Conservation (phyloP, 2,329 filamentous ascomycete genomes). For the Clonostachys byssicola region DNA sequence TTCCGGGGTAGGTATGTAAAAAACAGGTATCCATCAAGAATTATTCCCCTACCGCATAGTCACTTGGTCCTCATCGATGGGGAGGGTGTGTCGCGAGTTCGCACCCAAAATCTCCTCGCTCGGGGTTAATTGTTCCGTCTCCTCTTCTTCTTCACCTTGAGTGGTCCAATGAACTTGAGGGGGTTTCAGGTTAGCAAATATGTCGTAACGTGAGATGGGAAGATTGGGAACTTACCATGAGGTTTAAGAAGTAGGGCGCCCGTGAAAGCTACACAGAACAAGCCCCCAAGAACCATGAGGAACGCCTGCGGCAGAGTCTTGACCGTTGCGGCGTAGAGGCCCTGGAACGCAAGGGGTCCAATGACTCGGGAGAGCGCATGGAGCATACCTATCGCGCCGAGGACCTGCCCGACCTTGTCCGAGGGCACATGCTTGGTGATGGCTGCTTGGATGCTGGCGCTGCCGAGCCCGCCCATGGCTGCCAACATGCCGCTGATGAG, state of each 20-base stretch:
- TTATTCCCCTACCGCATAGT: too few relatives aligned
- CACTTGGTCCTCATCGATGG: constrained; percentile 17
- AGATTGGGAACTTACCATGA: constrained; percentile 54
- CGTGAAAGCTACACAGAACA: constrained; percentile 64
- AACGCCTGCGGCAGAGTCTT: constrained; percentile 74
- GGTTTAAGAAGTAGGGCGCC: constrained; percentile 69
- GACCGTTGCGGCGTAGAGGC: constrained; percentile 81
- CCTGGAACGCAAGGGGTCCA: constrained; percentile 78
- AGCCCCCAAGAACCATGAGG: constrained; percentile 67
- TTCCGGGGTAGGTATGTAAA: too few relatives aligned
- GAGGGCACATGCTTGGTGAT: constrained; percentile 88
- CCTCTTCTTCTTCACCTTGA: constrained; percentile 12
- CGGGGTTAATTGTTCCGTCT: constrained; percentile 1
- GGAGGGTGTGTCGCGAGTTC: constrained; percentile 2
- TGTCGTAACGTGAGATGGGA: neutral
- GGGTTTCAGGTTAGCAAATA: constrained; percentile 11
- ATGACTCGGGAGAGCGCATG: constrained; percentile 79
- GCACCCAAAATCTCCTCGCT: neutral
- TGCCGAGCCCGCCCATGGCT: constrained; percentile 77
- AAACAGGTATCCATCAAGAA: too few relatives aligned
- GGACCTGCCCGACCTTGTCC: constrained; percentile 77
- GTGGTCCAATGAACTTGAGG: constrained; percentile 25
- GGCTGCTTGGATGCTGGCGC: constrained; percentile 77
- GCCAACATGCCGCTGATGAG: constrained; percentile 68
- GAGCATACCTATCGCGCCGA: constrained; percentile 82